phyloP scores from a whole-genome alignment of 2,329 filamentous ascomycete species.

The Penicillium sp. region DNA sequence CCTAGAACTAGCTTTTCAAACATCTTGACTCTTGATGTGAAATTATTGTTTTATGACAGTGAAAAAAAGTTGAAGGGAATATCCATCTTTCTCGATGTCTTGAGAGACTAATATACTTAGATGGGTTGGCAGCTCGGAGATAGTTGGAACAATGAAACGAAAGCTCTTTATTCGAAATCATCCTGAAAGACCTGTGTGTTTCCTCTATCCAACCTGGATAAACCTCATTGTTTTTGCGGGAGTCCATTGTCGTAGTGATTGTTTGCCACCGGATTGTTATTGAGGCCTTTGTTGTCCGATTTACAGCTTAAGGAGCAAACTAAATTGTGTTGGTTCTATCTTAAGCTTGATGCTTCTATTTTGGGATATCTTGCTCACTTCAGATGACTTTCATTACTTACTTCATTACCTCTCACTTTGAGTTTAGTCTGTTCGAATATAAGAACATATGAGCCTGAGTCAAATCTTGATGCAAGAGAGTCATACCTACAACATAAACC shows the following conservation, averaged over 20 bases:
- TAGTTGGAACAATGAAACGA: neutral
- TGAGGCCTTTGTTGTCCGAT: too few relatives aligned
- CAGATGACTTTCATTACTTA: too few relatives aligned
- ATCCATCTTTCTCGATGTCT: conserved; percentile 1
- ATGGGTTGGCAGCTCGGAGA: neutral
- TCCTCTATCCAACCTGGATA: neutral
- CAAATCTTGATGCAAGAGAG: too few relatives aligned
- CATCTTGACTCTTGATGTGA: neutral
- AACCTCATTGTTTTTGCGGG: neutral
- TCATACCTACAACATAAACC: too few relatives aligned
- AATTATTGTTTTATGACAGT: neutral
- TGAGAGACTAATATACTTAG: conserved; percentile 1
- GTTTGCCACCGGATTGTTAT: neutral
- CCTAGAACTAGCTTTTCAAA: neutral
- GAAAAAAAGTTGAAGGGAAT: neutral
- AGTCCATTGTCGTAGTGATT: neutral
- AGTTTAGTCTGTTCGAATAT: too few relatives aligned
- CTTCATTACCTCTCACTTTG: too few relatives aligned
- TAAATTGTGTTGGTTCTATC: too few relatives aligned
- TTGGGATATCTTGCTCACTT: too few relatives aligned
- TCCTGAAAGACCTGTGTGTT: neutral
- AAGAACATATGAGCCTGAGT: too few relatives aligned
- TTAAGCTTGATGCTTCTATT: too few relatives aligned
- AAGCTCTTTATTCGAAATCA: neutral
- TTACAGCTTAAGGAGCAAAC: too few relatives aligned